Conservation (phyloP, 2,329 filamentous ascomycete genomes). For the Podosphaera xanthii region DNA sequence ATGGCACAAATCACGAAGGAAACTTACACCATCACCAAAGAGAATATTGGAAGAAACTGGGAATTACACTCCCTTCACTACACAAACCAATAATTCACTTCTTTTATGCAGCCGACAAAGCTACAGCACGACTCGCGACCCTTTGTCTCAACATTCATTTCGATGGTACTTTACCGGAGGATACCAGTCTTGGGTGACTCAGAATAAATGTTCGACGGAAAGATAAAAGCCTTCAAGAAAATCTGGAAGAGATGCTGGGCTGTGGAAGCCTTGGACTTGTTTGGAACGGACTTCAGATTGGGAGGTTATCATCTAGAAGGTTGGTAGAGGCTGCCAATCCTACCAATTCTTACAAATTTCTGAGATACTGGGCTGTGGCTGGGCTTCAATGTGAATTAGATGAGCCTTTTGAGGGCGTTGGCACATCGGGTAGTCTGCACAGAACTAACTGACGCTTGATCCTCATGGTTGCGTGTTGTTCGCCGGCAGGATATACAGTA, state of each 20-base stretch:
- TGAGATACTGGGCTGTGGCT: background rate
- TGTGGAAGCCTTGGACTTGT: background rate
- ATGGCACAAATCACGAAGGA: background rate
- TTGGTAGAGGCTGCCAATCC: background rate
- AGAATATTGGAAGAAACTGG: background rate
- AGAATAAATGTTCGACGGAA: background rate
- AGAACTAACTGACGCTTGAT: no score
- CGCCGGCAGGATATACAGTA: no score
- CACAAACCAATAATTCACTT: background rate
- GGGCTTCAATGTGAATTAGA: background rate
- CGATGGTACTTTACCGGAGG: background rate
- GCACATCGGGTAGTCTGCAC: background rate
- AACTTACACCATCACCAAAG: background rate
- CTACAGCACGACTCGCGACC: background rate
- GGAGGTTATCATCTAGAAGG: background rate
- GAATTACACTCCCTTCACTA: background rate
- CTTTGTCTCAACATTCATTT: background rate
- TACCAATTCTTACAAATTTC: background rate
- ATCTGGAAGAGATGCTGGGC: background rate
- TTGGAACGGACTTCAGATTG: background rate
- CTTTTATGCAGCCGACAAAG: background rate
- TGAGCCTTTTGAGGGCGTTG: background rate
- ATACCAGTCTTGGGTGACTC: background rate
- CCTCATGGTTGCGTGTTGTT: no score
- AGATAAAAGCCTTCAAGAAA: background rate